These are phyloP conservation scores for Diplocarpon rosae DNA, from an alignment of 2,329 filamentous ascomycete genomes.

Conservation along the genomic window DNA sequence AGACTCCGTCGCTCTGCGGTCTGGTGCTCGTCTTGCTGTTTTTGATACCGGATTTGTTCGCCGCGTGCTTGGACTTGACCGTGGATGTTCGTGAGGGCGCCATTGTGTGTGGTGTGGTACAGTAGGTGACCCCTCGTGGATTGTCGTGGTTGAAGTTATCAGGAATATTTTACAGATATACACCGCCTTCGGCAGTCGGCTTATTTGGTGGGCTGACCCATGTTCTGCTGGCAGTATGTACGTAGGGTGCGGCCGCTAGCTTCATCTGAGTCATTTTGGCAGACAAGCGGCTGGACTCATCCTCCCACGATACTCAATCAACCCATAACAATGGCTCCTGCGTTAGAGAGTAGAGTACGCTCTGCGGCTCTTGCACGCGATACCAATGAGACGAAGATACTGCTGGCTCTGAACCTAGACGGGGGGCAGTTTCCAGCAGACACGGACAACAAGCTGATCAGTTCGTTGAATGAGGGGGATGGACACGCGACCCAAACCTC, in stretches of 20 bases:
- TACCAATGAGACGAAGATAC: slow-evolving; percentile 97
- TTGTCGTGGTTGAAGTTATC: slow-evolving; percentile 1
- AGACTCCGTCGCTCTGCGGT: slow-evolving; percentile 34
- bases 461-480: slow-evolving; percentile 39
- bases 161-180: too few species aligned
- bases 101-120: slow-evolving; percentile 31
- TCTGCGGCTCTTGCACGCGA: slow-evolving; percentile 73
- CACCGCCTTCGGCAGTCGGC: too few species aligned
- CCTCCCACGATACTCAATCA: background rate
- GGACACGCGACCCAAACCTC: slow-evolving; percentile 77
- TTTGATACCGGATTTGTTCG: slow-evolving; percentile 33
- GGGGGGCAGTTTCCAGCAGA: slow-evolving; percentile 67
- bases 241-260: slow-evolving; percentile 5
- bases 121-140: background rate
- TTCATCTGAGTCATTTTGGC: too few species aligned
- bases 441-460: slow-evolving; percentile 44
- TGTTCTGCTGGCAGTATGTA: too few species aligned
- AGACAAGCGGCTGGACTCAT: too few species aligned
- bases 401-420: slow-evolving; percentile 85
- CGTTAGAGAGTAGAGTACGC: slow-evolving; percentile 33
- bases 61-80: slow-evolving; percentile 53
- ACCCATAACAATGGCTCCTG: slow-evolving; percentile 14
- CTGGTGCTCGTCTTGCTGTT: slow-evolving; percentile 28
- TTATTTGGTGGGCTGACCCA: too few species aligned
- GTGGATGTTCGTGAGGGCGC: slow-evolving; percentile 44